Evolutionary conservation across 2,329 filamentous ascomycete species (phyloP).

Genomic region (Talaromyces sp.): DNA sequence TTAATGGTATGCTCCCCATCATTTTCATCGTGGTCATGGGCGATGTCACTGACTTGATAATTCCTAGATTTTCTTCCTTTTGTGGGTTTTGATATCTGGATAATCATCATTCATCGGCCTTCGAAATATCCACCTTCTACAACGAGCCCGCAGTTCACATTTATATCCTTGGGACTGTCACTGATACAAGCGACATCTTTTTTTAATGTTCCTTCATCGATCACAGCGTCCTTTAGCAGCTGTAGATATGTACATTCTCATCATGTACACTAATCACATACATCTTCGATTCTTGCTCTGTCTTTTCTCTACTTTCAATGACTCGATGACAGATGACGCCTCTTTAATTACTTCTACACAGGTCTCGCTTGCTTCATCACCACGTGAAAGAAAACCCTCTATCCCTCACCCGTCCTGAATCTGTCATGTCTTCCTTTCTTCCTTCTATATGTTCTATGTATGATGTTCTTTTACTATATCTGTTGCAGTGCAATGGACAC

Average conservation of each 20-base stretch:
- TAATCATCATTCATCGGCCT: conserved; percentile 1
- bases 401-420: background rate
- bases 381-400: too few species aligned
- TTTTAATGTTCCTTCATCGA: background rate
- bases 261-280: conserved; percentile 10
- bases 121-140: background rate
- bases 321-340: background rate
- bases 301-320: background rate
- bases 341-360: background rate
- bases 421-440: background rate
- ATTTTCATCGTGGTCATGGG: background rate
- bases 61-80: conserved; percentile 41
- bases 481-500: background rate
- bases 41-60: background rate
- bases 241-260: conserved; percentile 14
- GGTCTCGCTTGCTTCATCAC: too few species aligned
- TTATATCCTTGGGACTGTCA: background rate
- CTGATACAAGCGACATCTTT: background rate
- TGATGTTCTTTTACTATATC: background rate
- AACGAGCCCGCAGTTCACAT: too few species aligned
- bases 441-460: background rate
- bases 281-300: conserved; percentile 5
- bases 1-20: conserved; percentile 60
- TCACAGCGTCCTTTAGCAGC: background rate
- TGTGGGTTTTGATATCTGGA: conserved; percentile 64